Evolutionary conservation across 495 filamentous ascomycete species (phyloP).

Genomic region (Daldinia childiae): DNA sequence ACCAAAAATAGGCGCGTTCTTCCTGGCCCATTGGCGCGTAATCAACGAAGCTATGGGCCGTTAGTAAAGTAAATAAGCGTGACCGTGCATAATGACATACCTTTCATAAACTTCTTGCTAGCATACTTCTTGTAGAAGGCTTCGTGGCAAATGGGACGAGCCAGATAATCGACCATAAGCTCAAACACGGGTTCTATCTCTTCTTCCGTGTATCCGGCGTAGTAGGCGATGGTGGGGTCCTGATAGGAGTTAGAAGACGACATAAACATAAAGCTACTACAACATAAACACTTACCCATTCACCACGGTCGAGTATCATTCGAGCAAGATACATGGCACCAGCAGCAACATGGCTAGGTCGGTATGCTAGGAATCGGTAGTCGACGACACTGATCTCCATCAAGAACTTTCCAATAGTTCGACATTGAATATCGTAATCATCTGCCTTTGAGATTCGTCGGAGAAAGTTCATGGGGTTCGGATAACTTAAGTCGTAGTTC

Average conservation of each 20-base stretch:
- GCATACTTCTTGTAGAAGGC: constrained; percentile 99
- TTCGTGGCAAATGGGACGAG: constrained; percentile 86
- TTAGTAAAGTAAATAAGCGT: constrained; percentile 29
- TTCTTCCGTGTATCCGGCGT: constrained; percentile 90
- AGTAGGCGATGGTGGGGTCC: constrained; percentile 90
- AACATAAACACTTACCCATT: constrained; percentile 75
- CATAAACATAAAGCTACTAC: neutral
- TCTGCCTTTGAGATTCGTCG: constrained; percentile 98
- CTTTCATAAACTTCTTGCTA: constrained; percentile 97
- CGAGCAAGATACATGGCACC: constrained; percentile 95
- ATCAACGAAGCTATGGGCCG: constrained; percentile 79
- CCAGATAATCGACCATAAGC: constrained; percentile 95
- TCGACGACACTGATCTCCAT: constrained; percentile 97
- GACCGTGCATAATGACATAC: constrained; percentile 57
- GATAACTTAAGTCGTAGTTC: constrained; percentile 97
- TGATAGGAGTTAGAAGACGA: constrained; percentile 50
- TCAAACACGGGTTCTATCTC: constrained; percentile 92
- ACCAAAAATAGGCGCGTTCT: constrained; percentile 61
- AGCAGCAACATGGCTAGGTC: constrained; percentile 88
- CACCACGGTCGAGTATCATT: constrained; percentile 84
- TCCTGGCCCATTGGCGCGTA: constrained; percentile 92
- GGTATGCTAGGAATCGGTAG: constrained; percentile 86
- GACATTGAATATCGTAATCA: constrained; percentile 96
- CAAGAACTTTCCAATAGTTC: constrained; percentile 97
- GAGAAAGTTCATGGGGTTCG: constrained; percentile 99